Percentiles rank a stretch among this genome's conserved stretches.
phyloP scores from a whole-genome alignment of 2,329 filamentous ascomycete genomes.

The Amphichorda felina region DNA sequence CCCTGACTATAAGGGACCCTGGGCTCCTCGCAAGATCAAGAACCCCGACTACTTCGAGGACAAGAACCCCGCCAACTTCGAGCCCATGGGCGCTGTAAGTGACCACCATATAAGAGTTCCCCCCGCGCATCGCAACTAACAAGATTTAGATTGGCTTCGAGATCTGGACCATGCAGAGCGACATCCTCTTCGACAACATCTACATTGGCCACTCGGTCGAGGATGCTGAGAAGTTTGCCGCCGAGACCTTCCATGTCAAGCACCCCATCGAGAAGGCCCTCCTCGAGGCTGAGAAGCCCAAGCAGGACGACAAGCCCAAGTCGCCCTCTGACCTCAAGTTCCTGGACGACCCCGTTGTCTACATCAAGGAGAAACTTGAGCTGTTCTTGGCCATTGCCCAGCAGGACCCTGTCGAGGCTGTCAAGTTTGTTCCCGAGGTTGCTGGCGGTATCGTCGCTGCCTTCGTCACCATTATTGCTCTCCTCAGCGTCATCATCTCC shows the following conservation, averaged over 20 bases:
- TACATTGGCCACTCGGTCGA: constrained; percentile 96
- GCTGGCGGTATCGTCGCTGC: constrained; percentile 68
- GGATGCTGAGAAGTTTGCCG: constrained; percentile 79
- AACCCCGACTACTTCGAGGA: constrained; percentile 97
- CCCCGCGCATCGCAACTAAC: constrained; percentile 9
- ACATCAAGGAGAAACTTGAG: constrained; percentile 84
- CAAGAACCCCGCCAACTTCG: constrained; percentile 91
- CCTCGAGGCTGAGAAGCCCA: constrained; percentile 70
- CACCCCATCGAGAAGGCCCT: constrained; percentile 67
- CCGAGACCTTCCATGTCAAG: constrained; percentile 88
- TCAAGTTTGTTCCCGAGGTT: constrained; percentile 86
- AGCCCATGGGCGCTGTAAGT: constrained; percentile 94
- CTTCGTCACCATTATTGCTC: constrained; percentile 54
- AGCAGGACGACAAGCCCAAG: constrained; percentile 51
- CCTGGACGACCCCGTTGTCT: constrained; percentile 78
- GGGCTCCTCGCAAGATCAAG: constrained; percentile 89
- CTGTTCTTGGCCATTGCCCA: constrained; percentile 78
- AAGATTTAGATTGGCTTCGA: constrained; percentile 76
- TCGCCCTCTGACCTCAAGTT: constrained; percentile 73
- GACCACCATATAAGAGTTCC: constrained; percentile 3
- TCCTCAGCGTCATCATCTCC: constrained; percentile 54
- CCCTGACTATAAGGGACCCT: constrained; percentile 93
- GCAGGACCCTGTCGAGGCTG: constrained; percentile 70
- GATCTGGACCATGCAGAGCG: constrained; percentile 99
- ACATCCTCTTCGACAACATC: constrained; percentile 99